These are phyloP conservation scores for Monilinia fructicola DNA, from an alignment of 2,329 filamentous ascomycete species.

Conservation along the genomic window DNA sequence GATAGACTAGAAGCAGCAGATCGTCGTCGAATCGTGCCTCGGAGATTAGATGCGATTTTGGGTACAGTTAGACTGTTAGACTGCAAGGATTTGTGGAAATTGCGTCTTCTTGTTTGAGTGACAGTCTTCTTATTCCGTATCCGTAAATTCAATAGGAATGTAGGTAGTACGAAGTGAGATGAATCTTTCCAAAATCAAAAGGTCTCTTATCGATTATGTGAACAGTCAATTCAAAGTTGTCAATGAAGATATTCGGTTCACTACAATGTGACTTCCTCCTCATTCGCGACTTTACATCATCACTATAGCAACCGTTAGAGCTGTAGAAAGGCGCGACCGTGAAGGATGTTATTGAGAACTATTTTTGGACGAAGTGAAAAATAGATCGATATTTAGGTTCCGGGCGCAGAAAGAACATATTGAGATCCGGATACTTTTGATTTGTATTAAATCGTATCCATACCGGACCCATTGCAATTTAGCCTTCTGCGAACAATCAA, in stretches of 20 bases:
- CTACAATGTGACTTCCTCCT: conserved; percentile 16
- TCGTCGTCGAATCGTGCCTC: conserved; percentile 18
- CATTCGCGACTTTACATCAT: conserved; percentile 10
- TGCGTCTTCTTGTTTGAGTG: conserved; percentile 18
- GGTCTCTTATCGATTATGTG: conserved; percentile 13
- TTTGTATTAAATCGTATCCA: background rate
- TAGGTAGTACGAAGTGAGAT: conserved; percentile 22
- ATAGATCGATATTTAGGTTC: background rate
- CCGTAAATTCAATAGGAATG: conserved; percentile 22
- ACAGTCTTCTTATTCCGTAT: conserved; percentile 11
- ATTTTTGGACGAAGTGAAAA: conserved; percentile 1
- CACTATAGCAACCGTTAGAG: conserved; percentile 16
- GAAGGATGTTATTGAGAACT: background rate
- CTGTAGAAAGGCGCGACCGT: conserved; percentile 10
- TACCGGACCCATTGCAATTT: background rate
- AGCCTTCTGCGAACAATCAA: background rate
- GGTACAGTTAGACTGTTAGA: background rate
- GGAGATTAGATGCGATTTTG: conserved; percentile 25
- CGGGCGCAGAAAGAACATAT: background rate
- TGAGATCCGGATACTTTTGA: background rate
- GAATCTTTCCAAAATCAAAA: conserved; percentile 19
- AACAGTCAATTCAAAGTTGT: background rate
- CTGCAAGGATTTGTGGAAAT: conserved; percentile 22
- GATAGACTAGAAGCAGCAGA: conserved; percentile 15
- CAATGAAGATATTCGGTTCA: conserved; percentile 12